phyloP scores from a whole-genome alignment of 2,329 filamentous ascomycete genomes.

The Xylariaceae sp. region DNA sequence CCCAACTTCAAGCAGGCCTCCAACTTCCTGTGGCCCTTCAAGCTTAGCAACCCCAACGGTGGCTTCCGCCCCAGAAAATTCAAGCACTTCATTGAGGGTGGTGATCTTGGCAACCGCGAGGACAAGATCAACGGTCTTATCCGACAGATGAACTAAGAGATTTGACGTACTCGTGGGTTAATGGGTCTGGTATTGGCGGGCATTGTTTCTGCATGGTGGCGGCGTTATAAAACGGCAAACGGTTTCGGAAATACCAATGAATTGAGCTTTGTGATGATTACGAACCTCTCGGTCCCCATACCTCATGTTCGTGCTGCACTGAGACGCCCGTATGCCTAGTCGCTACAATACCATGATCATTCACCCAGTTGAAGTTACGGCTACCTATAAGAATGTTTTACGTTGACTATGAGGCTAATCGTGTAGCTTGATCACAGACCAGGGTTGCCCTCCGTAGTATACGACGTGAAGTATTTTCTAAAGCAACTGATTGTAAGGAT shows the following conservation, averaged over 20 bases:
- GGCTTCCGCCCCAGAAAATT: slow-evolving; percentile 97
- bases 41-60: slow-evolving; percentile 96
- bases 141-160: slow-evolving; percentile 91
- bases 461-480: no score
- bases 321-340: slow-evolving; percentile 17
- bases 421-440: background rate
- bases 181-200: slow-evolving; percentile 32
- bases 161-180: slow-evolving; percentile 24
- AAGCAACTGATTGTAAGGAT: no score
- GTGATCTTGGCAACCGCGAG: slow-evolving; percentile 98
- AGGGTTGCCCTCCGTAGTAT: background rate
- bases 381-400: no score
- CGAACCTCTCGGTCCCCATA: slow-evolving; percentile 24
- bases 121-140: slow-evolving; percentile 96
- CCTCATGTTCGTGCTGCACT: slow-evolving; percentile 17
- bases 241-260: slow-evolving; percentile 35
- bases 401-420: background rate
- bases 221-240: slow-evolving; percentile 36
- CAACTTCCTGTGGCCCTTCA: slow-evolving; percentile 99
- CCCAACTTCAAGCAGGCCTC: slow-evolving; percentile 99
- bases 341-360: slow-evolving; percentile 24
- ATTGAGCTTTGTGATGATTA: slow-evolving; percentile 35
- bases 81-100: slow-evolving; percentile 98
- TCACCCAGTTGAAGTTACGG: slow-evolving; percentile 7
- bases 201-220: slow-evolving; percentile 35